phyloP scores from a whole-genome alignment of 2,329 filamentous ascomycete genomes.

The Ophiocordyceps camponoti-leonardi region DNA sequence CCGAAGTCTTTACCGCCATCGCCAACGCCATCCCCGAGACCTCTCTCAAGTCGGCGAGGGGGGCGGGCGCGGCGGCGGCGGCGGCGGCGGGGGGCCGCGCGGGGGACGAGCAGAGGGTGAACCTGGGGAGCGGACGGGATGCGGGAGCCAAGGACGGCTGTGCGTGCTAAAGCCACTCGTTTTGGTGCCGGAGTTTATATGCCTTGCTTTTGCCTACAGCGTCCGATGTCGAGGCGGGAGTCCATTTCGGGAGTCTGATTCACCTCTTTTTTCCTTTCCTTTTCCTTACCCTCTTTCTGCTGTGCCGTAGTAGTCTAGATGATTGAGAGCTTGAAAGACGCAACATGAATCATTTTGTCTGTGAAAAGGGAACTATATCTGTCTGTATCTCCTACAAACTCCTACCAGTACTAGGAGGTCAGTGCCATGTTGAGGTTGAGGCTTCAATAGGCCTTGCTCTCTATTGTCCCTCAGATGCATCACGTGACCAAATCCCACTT shows the following conservation, averaged over 20 bases:
- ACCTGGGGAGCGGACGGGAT: conserved; percentile 57
- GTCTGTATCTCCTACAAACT: neutral
- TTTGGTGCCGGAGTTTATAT: neutral
- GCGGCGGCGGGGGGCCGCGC: conserved; percentile 32
- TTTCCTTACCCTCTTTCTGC: neutral
- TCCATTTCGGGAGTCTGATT: conserved; percentile 6
- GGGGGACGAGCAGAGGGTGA: conserved; percentile 60
- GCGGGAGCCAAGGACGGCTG: conserved; percentile 77
- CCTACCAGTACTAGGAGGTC: too few relatives aligned
- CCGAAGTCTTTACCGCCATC: conserved; percentile 94
- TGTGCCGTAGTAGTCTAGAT: neutral
- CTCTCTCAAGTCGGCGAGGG: conserved; percentile 75
- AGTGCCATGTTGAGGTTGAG: too few relatives aligned
- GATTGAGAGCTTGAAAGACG: neutral
- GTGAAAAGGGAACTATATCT: neutral
- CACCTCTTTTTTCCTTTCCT: conserved; percentile 3
- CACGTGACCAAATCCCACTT: conserved; percentile 5
- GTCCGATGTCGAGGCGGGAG: conserved; percentile 6
- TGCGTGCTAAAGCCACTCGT: conserved; percentile 44
- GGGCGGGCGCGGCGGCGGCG: conserved; percentile 44
- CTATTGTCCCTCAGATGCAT: too few relatives aligned
- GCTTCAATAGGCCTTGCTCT: too few relatives aligned
- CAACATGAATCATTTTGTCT: neutral
- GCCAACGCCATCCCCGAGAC: conserved; percentile 97
- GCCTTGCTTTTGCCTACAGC: conserved; percentile 1